Evolutionary conservation across 768 basidiomycete species (phyloP), one percentile per base, ranked within the genome.

Genomic region (Pseudohyphozyma bogoriensis): DNA sequence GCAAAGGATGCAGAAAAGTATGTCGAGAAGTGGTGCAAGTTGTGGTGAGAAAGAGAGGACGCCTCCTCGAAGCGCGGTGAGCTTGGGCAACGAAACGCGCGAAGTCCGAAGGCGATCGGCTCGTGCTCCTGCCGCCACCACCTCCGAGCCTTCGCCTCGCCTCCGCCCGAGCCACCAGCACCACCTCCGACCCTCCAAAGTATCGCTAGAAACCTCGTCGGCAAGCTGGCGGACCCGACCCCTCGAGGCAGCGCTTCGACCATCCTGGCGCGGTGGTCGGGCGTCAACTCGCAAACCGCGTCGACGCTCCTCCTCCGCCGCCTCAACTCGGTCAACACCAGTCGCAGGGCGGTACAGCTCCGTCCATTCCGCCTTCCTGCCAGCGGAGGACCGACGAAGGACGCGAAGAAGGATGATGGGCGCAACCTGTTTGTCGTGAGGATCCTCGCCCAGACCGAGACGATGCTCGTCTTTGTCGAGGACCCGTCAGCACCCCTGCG

Each of bases 361-460:
- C 45, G 61, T 22, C 44, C 62, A 16, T 32, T 60, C 8, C 55
- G 65, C 0, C 56, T 63, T 4, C 59, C 65, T 2, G 31, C 32
- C 7, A 50, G n/a, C 16, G 29, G 6, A 20, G 40, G 40, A 15
- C 15, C 22, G 22, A 26, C 28, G 16, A 56, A 35, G 35, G 28
- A 45, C 11, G 26, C 51, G 29, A 20, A 16, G 36, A 55, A 60
- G 40, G 40, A 55, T 20, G 51, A 56, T 16, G 62, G 65, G 11
- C 22, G 65, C 33, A 63, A 58, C 62, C 35, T 66, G 52, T 66
- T 58, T 29, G 56, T 66, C 32, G 33, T 60, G 22, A 28, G 65
- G 12, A 51, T 28, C 18, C 24, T 63, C 42, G 45, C 32, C 4
- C 16, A 15, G 4, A 6, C 2, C 16, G 65, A 66, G 29, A 18